A percentile compares a stretch with the other conserved stretches of the same genome.
phyloP scores from a whole-genome alignment of 2,329 filamentous ascomycete genomes.

The Alternaria incomplexa region DNA sequence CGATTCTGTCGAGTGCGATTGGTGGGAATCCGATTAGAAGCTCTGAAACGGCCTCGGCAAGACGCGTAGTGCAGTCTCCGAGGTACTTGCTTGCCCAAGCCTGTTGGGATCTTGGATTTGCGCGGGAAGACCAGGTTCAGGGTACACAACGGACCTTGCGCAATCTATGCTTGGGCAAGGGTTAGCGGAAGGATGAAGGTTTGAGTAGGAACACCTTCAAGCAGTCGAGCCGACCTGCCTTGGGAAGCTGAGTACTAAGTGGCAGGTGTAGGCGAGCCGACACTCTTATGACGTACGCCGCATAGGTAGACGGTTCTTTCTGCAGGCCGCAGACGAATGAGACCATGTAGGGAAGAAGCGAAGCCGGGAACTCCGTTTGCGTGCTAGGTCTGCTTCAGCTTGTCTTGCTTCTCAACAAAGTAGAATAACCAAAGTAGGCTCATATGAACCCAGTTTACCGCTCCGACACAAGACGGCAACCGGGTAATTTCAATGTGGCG shows the following conservation, averaged over 20 bases:
- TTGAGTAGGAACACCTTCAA: slow-evolving; percentile 2
- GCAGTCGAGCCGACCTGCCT: slow-evolving; percentile 5
- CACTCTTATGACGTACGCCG: not conserved
- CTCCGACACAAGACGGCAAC: not conserved
- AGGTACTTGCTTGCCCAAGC: slow-evolving; percentile 7
- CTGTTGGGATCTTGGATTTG: slow-evolving; percentile 20
- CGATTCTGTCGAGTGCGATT: not conserved
- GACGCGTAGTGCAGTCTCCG: slow-evolving; percentile 1
- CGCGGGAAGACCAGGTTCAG: slow-evolving; percentile 21
- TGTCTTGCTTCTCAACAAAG: slow-evolving; percentile 12
- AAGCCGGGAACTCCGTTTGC: slow-evolving; percentile 1
- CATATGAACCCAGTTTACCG: not conserved
- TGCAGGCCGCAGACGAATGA: not conserved
- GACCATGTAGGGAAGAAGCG: not conserved
- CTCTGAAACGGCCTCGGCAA: slow-evolving; percentile 6
- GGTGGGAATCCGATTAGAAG: not conserved
- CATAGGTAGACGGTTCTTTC: not conserved
- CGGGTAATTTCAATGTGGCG: not conserved
- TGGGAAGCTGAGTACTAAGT: not conserved
- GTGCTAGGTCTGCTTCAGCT: slow-evolving; percentile 1
- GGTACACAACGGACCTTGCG: slow-evolving; percentile 12
- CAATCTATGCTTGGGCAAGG: slow-evolving; percentile 15
- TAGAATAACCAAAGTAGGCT: not conserved
- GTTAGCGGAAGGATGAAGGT: slow-evolving; percentile 10
- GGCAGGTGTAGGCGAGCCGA: slow-evolving; percentile 7